Conservation (phyloP, 176 grass and related monocot species). For the bread wheat (Triticum aestivum) region DNA sequence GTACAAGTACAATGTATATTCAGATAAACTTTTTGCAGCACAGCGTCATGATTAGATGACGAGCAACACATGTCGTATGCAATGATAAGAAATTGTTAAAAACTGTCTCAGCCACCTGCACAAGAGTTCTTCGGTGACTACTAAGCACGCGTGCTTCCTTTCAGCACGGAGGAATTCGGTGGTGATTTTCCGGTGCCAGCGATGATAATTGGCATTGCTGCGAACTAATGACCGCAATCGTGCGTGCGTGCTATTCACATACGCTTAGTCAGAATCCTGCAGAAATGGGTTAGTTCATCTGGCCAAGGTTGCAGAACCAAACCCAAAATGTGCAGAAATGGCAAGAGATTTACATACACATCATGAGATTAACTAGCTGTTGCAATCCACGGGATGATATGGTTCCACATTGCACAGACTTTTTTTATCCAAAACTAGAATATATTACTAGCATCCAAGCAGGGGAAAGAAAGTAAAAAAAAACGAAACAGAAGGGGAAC, state of each 20-base stretch:
- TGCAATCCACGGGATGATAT: background rate
- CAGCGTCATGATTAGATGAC: background rate
- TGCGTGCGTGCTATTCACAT: too few species aligned
- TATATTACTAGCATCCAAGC: constrained; percentile 4
- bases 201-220: background rate
- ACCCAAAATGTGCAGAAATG: too few species aligned
- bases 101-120: background rate
- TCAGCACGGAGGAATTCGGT: background rate
- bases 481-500: background rate
- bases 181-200: background rate
- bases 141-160: background rate
- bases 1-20: background rate
- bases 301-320: background rate
- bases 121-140: background rate
- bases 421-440: constrained; percentile 29
- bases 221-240: background rate
- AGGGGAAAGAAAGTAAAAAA: background rate
- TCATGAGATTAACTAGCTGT: background rate
- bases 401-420: constrained; percentile 4
- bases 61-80: background rate
- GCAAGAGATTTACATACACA: background rate
- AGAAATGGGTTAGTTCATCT: background rate
- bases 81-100: background rate
- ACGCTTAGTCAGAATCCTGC: background rate
- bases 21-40: background rate